Base-by-base conservation (phyloP, 2,329 filamentous ascomycete species). In the Colletotrichum musae region DNA sequence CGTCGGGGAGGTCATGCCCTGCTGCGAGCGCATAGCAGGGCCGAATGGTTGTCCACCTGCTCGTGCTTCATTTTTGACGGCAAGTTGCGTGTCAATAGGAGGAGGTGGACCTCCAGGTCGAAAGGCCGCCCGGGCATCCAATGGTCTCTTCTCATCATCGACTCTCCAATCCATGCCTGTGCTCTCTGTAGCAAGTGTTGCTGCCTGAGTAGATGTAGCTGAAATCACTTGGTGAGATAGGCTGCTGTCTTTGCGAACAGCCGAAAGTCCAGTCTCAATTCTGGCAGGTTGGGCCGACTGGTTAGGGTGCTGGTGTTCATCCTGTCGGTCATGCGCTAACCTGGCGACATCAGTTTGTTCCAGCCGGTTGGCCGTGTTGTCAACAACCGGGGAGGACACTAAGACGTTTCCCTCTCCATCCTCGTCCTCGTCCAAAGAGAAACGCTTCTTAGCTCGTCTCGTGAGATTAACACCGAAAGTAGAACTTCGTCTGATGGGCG, bases 401-500 rank as follows among this genome's bases (percentile, higher is more conserved):
- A 60, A 21, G n/a, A 48, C 28, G 16, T 56, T 28, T 16, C 43
- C 41, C 16, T 56, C 41, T 7, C 39, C 32, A n/a, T 41, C 78
- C 28, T 82, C 79, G 26, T 80, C 79, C 32, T 79, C 77, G 18
- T 77, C 75, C 5, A 77, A 68, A 5, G 79, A 75, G 66, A 79
- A 75, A 28, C 74, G 76, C 53, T 77, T 78, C 12, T 74, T 74
- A 9, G 79, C 80, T 64, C 79, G 81, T 63, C 74, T 78, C 43
- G 77, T 77, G 39, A 76, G 72, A 24, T 73, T 76, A 18, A 86
- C 72, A 18, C 85, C 85, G 76, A 91, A 88, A 4, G 86, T 87
- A 16, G 89, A 90, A 15, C 83, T 84, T 39, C 87, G 83, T 53
- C 87, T 84, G 67, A 91, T 89, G 1, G 87, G 87, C 3, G 89